Conservation (phyloP, 768 basidiomycete species). For the Boletus tylopilopsis region DNA sequence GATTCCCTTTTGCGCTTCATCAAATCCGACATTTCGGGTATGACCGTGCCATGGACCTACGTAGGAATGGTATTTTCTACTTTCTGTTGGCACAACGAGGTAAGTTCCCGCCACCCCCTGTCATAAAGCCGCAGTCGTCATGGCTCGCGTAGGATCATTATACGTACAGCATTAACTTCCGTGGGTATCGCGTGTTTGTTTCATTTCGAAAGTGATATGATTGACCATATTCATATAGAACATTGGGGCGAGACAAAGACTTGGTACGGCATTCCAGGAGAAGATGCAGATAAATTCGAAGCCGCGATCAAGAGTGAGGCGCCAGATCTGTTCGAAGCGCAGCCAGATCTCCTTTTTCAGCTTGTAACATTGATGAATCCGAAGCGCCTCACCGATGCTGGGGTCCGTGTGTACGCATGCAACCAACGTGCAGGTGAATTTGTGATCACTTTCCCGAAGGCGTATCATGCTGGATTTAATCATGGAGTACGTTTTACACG, state of each 20-base stretch:
- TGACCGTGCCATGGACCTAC: conserved; percentile 99
- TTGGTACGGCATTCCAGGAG: conserved; percentile 98
- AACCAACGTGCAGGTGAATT: conserved; percentile 98
- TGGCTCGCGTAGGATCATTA: conserved; percentile 76
- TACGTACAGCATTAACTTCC: conserved; percentile 93
- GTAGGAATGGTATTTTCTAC: conserved; percentile 99
- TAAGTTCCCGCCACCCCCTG: conserved; percentile 32
- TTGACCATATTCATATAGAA: conserved; percentile 50
- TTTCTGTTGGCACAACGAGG: conserved; percentile 99
- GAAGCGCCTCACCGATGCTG: conserved; percentile 76
- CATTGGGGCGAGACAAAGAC: conserved; percentile 99
- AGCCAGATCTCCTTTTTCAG: conserved; percentile 96
- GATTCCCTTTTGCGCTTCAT: conserved; percentile 95
- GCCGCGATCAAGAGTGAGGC: conserved; percentile 92
- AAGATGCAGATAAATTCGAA: conserved; percentile 94
- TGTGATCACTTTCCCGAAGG: conserved; percentile 96
- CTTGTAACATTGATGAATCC: conserved; percentile 98
- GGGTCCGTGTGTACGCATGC: conserved; percentile 89
- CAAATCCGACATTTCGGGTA: conserved; percentile 98
- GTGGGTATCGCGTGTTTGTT: conserved; percentile 44
- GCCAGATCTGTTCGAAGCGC: conserved; percentile 96
- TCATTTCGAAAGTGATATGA: conserved; percentile 20
- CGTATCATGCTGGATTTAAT: conserved; percentile 97
- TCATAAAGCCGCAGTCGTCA: conserved; percentile 21
- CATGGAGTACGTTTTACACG: conserved; percentile 73